Base-by-base conservation (phyloP, 371 early-diverging fungal genomes). In the Nematocida minor region DNA sequence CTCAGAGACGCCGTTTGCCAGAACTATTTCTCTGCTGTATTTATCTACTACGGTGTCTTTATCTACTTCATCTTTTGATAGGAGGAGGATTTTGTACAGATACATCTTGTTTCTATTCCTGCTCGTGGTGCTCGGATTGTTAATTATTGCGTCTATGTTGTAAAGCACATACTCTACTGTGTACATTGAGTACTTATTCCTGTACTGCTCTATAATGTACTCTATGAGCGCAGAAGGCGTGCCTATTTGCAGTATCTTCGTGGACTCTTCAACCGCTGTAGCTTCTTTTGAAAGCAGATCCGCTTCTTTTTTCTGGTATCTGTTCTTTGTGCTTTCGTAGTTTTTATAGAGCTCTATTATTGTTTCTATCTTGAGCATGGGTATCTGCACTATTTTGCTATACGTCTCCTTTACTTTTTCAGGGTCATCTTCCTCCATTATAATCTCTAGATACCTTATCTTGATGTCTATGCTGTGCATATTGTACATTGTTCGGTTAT, bases 261-360 rank as follows among this genome's bases (percentile, higher is more conserved):
- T 60, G 20, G 54, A 80, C 44, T 60, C 67, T 4, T n/a, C 51
- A 42, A 42, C 42, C 27, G 77, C 47, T 44, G 54, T 27, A 54
- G 41, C 34, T 40, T 62, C 79, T 82, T 67, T 54, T 79, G 82
- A 25, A 70, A 62, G 9, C 16, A 64, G 31, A 60, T 64, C 36
- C 66, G 67, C 53, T 38, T 67, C 79, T 46, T 63, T 81, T 2
- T 44, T 80, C 4, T 55, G 63, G 11, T 62, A 36, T 49, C 66
- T 82, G 40, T 69, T 80, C 2, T 63, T 46, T 16, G 55, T 55
- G 7, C 49, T 32, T 54, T 83, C 82, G 55, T 63, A 83, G 49
- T 78, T 70, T 48, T 79, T 81, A 64, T 81, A 81, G 6, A 67
- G 54, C n/a, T 63, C 64, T 46, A 78, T 79, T 27, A 84, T 55